A percentile compares a stretch with the other conserved stretches of the same genome.
These are phyloP conservation scores for Leccinum arenicola DNA, from an alignment of 768 basidiomycete genomes.

Conservation along the genomic window DNA sequence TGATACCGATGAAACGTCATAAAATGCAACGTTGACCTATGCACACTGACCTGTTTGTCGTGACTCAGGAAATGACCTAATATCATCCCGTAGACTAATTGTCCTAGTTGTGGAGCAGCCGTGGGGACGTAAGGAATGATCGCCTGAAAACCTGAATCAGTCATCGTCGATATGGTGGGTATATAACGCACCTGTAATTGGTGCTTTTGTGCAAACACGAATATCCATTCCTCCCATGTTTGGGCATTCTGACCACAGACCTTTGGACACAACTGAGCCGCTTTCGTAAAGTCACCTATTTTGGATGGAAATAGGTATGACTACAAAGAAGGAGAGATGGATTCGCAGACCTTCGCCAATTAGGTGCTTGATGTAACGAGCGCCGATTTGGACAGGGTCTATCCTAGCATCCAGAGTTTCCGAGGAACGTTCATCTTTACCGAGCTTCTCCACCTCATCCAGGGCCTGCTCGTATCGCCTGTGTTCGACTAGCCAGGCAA, in stretches of 20 bases:
- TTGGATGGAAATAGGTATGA: background rate
- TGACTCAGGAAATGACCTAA: constrained; percentile 81
- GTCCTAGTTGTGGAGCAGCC: constrained; percentile 72
- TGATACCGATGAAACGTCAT: background rate
- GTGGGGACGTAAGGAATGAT: constrained; percentile 92
- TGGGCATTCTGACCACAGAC: constrained; percentile 78
- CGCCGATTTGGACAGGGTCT: constrained; percentile 69
- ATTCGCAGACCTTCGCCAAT: constrained; percentile 62
- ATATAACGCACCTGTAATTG: constrained; percentile 63
- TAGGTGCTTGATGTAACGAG: constrained; percentile 85
- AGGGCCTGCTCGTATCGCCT: constrained; percentile 88
- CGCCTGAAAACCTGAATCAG: constrained; percentile 41
- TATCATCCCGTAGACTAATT: constrained; percentile 93
- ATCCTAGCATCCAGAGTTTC: constrained; percentile 41
- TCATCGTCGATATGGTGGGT: background rate
- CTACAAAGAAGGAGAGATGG: background rate
- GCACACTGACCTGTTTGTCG: constrained; percentile 59
- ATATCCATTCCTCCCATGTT: constrained; percentile 97
- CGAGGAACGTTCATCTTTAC: constrained; percentile 23
- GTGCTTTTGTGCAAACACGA: constrained; percentile 77
- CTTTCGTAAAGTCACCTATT: constrained; percentile 65
- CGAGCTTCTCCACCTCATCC: constrained; percentile 69
- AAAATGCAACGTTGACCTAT: background rate
- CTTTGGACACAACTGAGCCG: constrained; percentile 79
- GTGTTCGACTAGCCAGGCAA: constrained; percentile 88